Evolutionary conservation across 345 rosid genomes (phyloP), one percentile per base, ranked within the genome.

Genomic region (Populus pruinosa): DNA sequence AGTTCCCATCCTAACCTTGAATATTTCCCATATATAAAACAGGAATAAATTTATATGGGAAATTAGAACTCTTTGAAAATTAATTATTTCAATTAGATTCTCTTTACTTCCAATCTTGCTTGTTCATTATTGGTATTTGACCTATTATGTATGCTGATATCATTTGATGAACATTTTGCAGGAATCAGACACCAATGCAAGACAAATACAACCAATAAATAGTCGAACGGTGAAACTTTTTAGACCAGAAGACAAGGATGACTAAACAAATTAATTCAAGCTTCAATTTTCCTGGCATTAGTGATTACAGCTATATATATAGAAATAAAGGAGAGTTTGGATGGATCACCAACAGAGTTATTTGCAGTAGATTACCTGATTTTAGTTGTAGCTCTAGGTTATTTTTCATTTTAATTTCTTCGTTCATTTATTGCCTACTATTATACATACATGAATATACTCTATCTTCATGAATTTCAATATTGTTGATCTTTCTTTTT

Each of bases 161-260:
- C 18, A 44, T 50, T 6, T 14, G 25, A 35, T 8, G 5, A 55
- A 70, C 5, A 63, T 23, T 73, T 79, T 82, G 76, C 90, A 93
- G 96, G 88, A 75, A 25, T 78, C 93, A 1, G 23, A 87, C 63
- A 70, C 85, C 31, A 94, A 94, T 79, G 94, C 98, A 29, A 89
- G 98, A 68, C 98, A 94, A 10, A 12, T 77, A 31, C 97, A 90
- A 17, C 78, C 88, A 44, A 33, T 73, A 75, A 89, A 91, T 76
- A 49, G 41, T 16, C 88, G 97, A 0, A 11, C 61, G 1, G 70
- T 94, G 20, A 70, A 89, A 5, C 89, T 94, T 43, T 89, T 61
- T 65, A 80, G 78, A 67, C 91, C 93, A 50, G 67, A 77, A 29
- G 8, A 78, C 31, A n/a, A 49, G 2, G 23, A 65, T 23, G 36